These are phyloP conservation scores for Blastocystis sp. DNA, from an alignment of 352 stramenopile species.

Conservation along the genomic window DNA sequence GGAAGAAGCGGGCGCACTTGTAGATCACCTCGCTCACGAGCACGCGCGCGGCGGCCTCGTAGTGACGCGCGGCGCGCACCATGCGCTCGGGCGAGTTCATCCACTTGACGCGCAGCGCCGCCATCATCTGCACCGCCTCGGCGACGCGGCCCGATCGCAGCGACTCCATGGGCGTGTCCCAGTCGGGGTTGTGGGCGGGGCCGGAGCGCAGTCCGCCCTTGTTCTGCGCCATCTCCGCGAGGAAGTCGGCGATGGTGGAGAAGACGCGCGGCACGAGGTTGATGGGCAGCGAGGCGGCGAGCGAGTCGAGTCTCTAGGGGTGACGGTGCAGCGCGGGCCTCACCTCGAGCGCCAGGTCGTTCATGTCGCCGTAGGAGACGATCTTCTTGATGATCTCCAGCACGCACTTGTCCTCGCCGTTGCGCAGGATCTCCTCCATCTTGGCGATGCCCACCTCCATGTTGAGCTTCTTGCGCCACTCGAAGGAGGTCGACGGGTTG, in stretches of 20 bases:
- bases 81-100: conserved; percentile 60
- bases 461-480: conserved; percentile 65
- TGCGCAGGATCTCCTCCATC: conserved; percentile 62
- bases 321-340: neutral
- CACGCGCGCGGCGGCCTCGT: conserved; percentile 70
- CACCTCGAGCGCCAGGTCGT: conserved; percentile 21
- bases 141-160: conserved; percentile 29
- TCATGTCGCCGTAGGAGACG: conserved; percentile 62
- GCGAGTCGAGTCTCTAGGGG: conserved; percentile 20
- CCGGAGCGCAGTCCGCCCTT: conserved; percentile 61
- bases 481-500: conserved; percentile 64
- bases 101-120: conserved; percentile 52
- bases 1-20: conserved; percentile 60
- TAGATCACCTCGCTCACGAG: conserved; percentile 72
- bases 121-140: conserved; percentile 68
- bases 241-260: conserved; percentile 71
- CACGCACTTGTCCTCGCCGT: conserved; percentile 51
- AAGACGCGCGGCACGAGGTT: conserved; percentile 58
- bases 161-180: conserved; percentile 30
- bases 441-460: conserved; percentile 52
- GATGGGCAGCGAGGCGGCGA: neutral
- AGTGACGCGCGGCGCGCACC: conserved; percentile 72
- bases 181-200: conserved; percentile 73
- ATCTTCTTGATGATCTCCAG: conserved; percentile 68
- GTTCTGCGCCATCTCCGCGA: conserved; percentile 63